Evolutionary conservation across 1,139 yeast species (phyloP).

Genomic region (Debaryomycetaceae sp.): DNA sequence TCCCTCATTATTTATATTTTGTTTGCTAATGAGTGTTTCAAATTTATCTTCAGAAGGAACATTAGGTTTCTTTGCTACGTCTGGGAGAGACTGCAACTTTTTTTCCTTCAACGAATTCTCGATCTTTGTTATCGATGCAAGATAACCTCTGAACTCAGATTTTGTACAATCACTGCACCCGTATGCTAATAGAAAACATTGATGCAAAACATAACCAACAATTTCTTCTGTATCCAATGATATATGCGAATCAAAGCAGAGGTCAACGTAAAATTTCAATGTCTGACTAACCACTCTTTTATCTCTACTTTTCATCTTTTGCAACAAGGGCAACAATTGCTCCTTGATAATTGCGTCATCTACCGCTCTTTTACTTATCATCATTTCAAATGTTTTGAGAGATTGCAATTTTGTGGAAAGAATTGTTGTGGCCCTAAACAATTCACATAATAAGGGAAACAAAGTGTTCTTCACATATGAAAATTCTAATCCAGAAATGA

Average conservation of each 20-base stretch:
- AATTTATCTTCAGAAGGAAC: slow-evolving; percentile 14
- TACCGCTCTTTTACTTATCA: slow-evolving; percentile 57
- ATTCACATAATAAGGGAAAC: slow-evolving; percentile 66
- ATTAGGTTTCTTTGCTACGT: slow-evolving; percentile 4
- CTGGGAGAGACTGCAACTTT: slow-evolving; percentile 27
- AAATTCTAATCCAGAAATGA: slow-evolving; percentile 58
- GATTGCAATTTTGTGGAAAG: slow-evolving; percentile 73
- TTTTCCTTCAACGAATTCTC: slow-evolving; percentile 26
- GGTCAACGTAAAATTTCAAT: slow-evolving; percentile 48
- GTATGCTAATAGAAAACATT: slow-evolving; percentile 36
- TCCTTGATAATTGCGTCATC: slow-evolving; percentile 75
- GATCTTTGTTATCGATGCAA: slow-evolving; percentile 24
- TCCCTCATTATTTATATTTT: slow-evolving; percentile 27
- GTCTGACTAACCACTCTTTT: slow-evolving; percentile 60
- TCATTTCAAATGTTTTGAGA: slow-evolving; percentile 56
- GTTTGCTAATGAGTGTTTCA: slow-evolving; percentile 32
- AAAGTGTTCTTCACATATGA: slow-evolving; percentile 70
- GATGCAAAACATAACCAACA: slow-evolving; percentile 38
- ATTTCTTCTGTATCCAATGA: slow-evolving; percentile 33
- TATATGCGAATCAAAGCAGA: slow-evolving; percentile 38
- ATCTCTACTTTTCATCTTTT: slow-evolving; percentile 74
- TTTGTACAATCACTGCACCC: slow-evolving; percentile 42
- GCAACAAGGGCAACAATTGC: slow-evolving; percentile 71
- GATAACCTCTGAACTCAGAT: slow-evolving; percentile 31
- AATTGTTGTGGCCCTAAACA: slow-evolving; percentile 81